Percentiles rank a stretch among this genome's conserved stretches.
Conservation (phyloP, 371 early-diverging fungal species). For the Mucor mucedo region DNA sequence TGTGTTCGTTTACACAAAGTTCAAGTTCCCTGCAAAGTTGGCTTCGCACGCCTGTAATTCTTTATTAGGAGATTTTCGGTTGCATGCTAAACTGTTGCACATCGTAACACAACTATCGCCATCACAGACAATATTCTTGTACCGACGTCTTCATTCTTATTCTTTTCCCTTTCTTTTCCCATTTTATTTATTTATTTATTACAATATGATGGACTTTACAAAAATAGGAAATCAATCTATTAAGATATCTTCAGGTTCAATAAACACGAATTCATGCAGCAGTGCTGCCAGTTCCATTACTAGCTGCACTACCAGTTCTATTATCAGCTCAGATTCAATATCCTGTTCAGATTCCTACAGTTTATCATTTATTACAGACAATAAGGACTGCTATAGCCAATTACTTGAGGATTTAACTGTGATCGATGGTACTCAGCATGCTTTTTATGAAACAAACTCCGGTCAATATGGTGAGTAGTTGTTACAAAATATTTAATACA, state of each 20-base stretch:
- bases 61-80: no score
- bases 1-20: no score
- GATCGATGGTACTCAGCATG: conserved; percentile 19
- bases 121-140: neutral
- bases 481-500: neutral
- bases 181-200: neutral
- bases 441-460: conserved; percentile 12
- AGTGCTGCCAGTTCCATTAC: neutral
- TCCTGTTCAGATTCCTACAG: conserved; percentile 9
- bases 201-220: conserved; percentile 7
- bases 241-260: neutral
- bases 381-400: conserved; percentile 5
- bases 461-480: conserved; percentile 9
- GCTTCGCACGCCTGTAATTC: no score
- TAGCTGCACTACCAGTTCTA: conserved; percentile 4
- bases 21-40: no score
- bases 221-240: conserved; percentile 5
- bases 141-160: neutral
- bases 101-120: neutral
- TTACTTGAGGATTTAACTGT: conserved; percentile 27
- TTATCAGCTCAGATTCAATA: neutral
- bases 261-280: neutral
- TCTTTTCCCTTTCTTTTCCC: neutral
- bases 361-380: conserved; percentile 20
- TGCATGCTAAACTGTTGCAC: neutral